Conservation (phyloP, 2,329 filamentous ascomycete genomes). For the Kalmusia sp. region DNA sequence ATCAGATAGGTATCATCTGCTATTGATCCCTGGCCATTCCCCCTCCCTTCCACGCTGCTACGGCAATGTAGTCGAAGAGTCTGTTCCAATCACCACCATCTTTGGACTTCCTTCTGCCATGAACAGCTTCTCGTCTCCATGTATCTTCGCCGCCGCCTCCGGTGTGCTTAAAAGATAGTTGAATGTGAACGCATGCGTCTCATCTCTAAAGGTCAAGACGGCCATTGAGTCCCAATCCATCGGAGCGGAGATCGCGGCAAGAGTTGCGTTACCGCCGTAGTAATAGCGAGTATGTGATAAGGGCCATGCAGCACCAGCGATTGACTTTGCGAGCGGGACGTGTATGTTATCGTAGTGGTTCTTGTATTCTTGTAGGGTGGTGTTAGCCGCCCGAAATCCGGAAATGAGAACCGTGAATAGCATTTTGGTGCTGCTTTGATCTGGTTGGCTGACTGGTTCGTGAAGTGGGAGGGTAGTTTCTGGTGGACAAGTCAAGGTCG, state of each 20-base stretch:
- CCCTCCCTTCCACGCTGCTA: neutral
- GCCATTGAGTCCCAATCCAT: conserved; percentile 10
- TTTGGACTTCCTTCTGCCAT: conserved; percentile 7
- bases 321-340: conserved; percentile 14
- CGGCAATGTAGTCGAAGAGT: neutral
- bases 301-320: conserved; percentile 11
- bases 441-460: no score
- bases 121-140: conserved; percentile 4
- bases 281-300: conserved; percentile 16
- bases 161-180: neutral
- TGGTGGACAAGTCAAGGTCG: no score
- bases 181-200: conserved; percentile 2
- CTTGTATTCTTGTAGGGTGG: conserved; percentile 10
- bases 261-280: conserved; percentile 4
- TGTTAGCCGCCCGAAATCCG: conserved; percentile 9
- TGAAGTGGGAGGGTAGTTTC: no score
- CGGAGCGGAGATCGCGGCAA: conserved; percentile 3
- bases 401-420: conserved; percentile 12
- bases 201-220: conserved; percentile 3
- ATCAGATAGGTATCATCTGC: no score
- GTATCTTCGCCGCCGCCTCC: conserved; percentile 6
- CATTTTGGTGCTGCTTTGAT: neutral
- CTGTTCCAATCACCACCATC: conserved; percentile 7
- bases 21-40: no score
- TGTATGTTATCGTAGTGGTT: conserved; percentile 17